Evolutionary conservation across 805 yeast species (phyloP).

Genomic region (Yueomyces sinensis): DNA sequence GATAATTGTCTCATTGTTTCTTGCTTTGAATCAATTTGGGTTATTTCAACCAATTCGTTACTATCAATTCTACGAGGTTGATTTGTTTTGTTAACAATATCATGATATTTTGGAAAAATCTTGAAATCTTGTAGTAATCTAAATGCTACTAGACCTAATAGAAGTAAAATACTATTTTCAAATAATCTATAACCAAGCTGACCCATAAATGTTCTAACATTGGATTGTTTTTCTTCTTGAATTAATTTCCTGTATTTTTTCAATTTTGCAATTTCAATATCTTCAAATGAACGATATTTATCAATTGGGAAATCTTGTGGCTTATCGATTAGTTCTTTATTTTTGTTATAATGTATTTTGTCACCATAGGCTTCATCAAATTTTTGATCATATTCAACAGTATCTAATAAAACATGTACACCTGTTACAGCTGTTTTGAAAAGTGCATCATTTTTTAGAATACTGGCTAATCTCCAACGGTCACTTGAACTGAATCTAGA

Average conservation of each 20-base stretch:
- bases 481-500: slow-evolving; percentile 30
- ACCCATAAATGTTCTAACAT: slow-evolving; percentile 10
- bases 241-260: too few relatives aligned
- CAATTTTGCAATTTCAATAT: too few relatives aligned
- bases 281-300: slow-evolving; percentile 16
- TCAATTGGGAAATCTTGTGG: background rate
- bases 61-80: slow-evolving; percentile 2
- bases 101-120: slow-evolving; percentile 22
- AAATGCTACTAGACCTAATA: slow-evolving; percentile 18
- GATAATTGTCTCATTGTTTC: background rate
- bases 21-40: background rate
- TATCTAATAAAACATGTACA: slow-evolving; percentile 26
- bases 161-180: slow-evolving; percentile 29
- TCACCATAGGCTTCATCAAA: background rate
- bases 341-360: background rate
- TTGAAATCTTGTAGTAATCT: slow-evolving; percentile 19
- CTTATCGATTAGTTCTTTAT: background rate
- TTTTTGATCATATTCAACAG: slow-evolving; percentile 1
- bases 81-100: slow-evolving; percentile 3
- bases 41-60: slow-evolving; percentile 1
- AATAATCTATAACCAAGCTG: slow-evolving; percentile 22
- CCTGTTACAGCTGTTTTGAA: slow-evolving; percentile 35
- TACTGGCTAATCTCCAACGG: slow-evolving; percentile 29
- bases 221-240: slow-evolving; percentile 16
- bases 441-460: slow-evolving; percentile 26